phyloP scores from a whole-genome alignment of 2,329 filamentous ascomycete genomes.

The Sordariomycetes sp. region DNA sequence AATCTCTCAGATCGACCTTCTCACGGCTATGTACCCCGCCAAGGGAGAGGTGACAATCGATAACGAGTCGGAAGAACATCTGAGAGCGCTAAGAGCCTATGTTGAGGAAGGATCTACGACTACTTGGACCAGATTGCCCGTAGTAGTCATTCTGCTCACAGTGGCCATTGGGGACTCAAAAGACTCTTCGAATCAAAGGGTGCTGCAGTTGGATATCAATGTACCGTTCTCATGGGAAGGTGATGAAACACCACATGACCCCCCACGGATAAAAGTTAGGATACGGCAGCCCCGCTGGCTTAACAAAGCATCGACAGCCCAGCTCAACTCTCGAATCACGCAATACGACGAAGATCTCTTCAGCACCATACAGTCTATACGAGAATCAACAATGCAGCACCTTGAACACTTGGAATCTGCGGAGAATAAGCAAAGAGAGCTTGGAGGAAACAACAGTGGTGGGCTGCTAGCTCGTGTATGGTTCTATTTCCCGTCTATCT shows the following conservation, averaged over 20 bases:
- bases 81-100: constrained; percentile 10
- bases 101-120: constrained; percentile 17
- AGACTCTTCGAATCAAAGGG: neutral
- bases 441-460: neutral
- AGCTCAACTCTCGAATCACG: neutral
- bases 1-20: constrained; percentile 34
- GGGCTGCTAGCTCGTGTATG: constrained; percentile 35
- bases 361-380: neutral
- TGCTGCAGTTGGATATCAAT: neutral
- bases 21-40: constrained; percentile 35
- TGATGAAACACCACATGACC: neutral
- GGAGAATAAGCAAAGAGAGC: neutral
- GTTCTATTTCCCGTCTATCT: constrained; percentile 52
- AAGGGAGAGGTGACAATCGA: constrained; percentile 19
- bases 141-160: neutral
- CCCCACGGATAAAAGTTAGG: neutral
- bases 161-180: neutral
- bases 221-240: neutral
- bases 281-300: neutral
- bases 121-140: constrained; percentile 19
- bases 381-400: constrained; percentile 14
- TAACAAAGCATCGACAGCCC: neutral
- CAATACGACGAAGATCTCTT: neutral
- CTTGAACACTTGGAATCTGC: constrained; percentile 11
- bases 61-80: constrained; percentile 6